Conservation (phyloP, 176 grass and related monocot species). For the Cocos nucifera region DNA sequence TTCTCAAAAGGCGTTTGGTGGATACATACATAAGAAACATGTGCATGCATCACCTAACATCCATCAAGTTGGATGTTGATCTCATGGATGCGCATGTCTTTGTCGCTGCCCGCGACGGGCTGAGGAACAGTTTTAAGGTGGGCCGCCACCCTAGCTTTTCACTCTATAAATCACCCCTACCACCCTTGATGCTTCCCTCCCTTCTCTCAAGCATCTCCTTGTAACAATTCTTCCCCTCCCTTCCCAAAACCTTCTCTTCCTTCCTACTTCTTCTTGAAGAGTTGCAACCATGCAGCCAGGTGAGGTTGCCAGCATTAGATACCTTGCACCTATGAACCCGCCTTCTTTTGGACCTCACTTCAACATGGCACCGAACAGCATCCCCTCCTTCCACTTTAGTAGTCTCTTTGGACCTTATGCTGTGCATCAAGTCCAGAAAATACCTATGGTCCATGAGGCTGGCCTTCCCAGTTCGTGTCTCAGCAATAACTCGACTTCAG, state of each 20-base stretch:
- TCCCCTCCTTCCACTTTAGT: slow-evolving; percentile 35
- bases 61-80: background rate
- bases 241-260: background rate
- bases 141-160: background rate
- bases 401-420: slow-evolving; percentile 29
- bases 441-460: slow-evolving; percentile 1
- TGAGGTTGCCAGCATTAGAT: slow-evolving; percentile 63
- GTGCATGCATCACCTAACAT: background rate
- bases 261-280: slow-evolving; percentile 12
- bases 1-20: slow-evolving; percentile 18
- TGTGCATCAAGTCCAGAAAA: background rate
- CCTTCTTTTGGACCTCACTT: slow-evolving; percentile 49
- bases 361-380: slow-evolving; percentile 23
- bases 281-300: slow-evolving; percentile 42
- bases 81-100: background rate
- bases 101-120: too few relatives aligned
- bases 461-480: slow-evolving; percentile 7
- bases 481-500: slow-evolving; percentile 22
- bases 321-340: slow-evolving; percentile 34
- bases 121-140: background rate
- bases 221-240: slow-evolving; percentile 8
- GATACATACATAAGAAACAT: slow-evolving; percentile 1
- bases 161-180: slow-evolving; percentile 1
- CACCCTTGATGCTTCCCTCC: background rate
- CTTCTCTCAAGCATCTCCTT: slow-evolving; percentile 22